Evolutionary conservation across 1,284 basidiomycete species (phyloP).

Genomic region (Chalciporus sp.): DNA sequence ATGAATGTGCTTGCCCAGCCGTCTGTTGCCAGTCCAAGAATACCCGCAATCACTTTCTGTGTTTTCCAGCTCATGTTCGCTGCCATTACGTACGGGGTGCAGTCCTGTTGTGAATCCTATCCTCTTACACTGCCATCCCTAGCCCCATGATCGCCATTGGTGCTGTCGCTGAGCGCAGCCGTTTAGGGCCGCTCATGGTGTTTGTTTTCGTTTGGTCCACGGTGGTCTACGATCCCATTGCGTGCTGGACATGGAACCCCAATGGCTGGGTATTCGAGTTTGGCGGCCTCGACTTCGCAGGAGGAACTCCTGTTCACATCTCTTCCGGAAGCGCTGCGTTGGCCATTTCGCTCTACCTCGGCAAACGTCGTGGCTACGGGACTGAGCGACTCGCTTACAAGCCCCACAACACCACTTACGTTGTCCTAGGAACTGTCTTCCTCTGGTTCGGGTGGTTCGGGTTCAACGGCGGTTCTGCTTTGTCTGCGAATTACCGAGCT

Average conservation of each 20-base stretch:
- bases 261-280: slow-evolving; percentile 83
- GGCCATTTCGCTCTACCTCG: slow-evolving; percentile 92
- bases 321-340: slow-evolving; percentile 89
- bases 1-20: slow-evolving; percentile 78
- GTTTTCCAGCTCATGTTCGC: slow-evolving; percentile 93
- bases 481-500: slow-evolving; percentile 87
- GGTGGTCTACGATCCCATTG: slow-evolving; percentile 91
- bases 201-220: slow-evolving; percentile 95
- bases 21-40: slow-evolving; percentile 69
- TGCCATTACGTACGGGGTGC: slow-evolving; percentile 64
- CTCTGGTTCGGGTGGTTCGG: slow-evolving; percentile 99
- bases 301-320: slow-evolving; percentile 95
- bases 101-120: background rate
- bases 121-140: slow-evolving; percentile 1
- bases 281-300: slow-evolving; percentile 92
- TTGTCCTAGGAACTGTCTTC: slow-evolving; percentile 90
- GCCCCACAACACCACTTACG: slow-evolving; percentile 85
- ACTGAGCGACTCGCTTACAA: slow-evolving; percentile 91
- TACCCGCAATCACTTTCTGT: slow-evolving; percentile 86
- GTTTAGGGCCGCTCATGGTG: slow-evolving; percentile 84
- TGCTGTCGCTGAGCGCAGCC: slow-evolving; percentile 90
- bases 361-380: slow-evolving; percentile 89
- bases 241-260: slow-evolving; percentile 93
- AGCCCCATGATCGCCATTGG: slow-evolving; percentile 86
- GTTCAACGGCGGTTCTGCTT: slow-evolving; percentile 86